Base-by-base conservation (phyloP, 306 rosid species). In the Lathyrus aphaca region DNA sequence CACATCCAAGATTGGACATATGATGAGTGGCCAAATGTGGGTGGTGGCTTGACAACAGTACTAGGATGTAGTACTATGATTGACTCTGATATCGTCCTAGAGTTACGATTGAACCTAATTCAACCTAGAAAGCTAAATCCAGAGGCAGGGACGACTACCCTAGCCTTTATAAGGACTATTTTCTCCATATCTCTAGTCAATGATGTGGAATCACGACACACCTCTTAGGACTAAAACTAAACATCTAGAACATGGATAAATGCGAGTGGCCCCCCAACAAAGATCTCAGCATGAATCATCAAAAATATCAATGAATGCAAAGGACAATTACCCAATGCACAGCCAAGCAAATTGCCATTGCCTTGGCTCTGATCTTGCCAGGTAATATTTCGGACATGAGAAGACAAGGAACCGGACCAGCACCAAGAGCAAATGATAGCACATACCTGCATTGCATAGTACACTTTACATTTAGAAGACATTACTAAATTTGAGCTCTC, bases 271-370 rank as follows among this genome's bases (percentile, higher is more conserved):
- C 64, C 23, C 4, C 19, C 16, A 32, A 15, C 44, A 30, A 2
- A n/a, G 8, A 60, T 37, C 66, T 37, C 66, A 60, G 16, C 46
- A 37, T 4, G 37, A 71, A 70, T 13, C 56, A 71, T 63, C 37
- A 25, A 57, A 25, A 57, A 50, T 55, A 60, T 27, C 68, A 71
- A 74, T 10, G 50, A 71, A 40, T 63, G 71, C 23, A 63, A 32
- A 75, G 50, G 59, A 63, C 10, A 74, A 45, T 86, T 80, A 86
- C 97, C 95, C 95, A 91, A 68, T 91, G 95, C 64, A 80, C 90
- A 32, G 92, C 89, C 92, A 91, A 82, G 84, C 97, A 88, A 69
- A 91, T 74, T 62, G 95, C 95, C 97, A 91, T 88, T 61, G 95
- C 97, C 80, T 86, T 88, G 11, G 90, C 95, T 70, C 95, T 81